Conservation (phyloP, 108 stramenopile genomes). For the Cyclotella baltica region DNA sequence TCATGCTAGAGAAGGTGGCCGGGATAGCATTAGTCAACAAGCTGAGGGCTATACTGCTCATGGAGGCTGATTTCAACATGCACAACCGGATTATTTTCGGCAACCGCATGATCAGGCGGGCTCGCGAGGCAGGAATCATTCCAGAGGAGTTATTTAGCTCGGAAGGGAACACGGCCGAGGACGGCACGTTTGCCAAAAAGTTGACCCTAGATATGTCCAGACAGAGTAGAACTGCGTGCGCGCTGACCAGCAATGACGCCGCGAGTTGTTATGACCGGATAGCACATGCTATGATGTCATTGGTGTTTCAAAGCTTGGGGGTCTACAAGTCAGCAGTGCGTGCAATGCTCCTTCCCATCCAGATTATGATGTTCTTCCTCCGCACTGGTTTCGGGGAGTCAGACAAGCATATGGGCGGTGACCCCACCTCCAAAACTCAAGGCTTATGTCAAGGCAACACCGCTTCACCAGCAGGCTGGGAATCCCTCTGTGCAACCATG, state of each 20-base stretch:
- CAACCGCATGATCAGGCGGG: background rate
- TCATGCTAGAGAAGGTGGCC: constrained; percentile 16
- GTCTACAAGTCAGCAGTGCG: background rate
- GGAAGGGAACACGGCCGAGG: background rate
- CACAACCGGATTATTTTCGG: constrained; percentile 11
- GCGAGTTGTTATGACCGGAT: background rate
- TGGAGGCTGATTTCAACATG: constrained; percentile 27
- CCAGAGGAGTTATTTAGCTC: constrained; percentile 4
- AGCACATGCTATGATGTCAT: background rate
- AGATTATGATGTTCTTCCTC: too few species aligned
- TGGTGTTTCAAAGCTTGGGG: background rate
- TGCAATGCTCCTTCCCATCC: too few species aligned
- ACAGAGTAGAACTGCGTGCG: background rate
- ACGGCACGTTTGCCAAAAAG: background rate
- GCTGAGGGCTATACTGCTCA: constrained; percentile 18
- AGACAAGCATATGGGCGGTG: too few species aligned
- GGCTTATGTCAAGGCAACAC: too few species aligned
- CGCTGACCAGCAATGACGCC: background rate
- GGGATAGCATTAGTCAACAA: constrained; percentile 6
- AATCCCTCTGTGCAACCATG: too few species aligned
- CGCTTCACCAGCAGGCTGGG: too few species aligned
- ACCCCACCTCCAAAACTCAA: too few species aligned
- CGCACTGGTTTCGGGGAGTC: too few species aligned
- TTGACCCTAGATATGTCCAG: background rate
- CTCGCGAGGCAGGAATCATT: background rate